Evolutionary conservation across 208 protist species (phyloP), one percentile per base, ranked within the genome.

Genomic region (Acanthamoeba culbertsoni): DNA sequence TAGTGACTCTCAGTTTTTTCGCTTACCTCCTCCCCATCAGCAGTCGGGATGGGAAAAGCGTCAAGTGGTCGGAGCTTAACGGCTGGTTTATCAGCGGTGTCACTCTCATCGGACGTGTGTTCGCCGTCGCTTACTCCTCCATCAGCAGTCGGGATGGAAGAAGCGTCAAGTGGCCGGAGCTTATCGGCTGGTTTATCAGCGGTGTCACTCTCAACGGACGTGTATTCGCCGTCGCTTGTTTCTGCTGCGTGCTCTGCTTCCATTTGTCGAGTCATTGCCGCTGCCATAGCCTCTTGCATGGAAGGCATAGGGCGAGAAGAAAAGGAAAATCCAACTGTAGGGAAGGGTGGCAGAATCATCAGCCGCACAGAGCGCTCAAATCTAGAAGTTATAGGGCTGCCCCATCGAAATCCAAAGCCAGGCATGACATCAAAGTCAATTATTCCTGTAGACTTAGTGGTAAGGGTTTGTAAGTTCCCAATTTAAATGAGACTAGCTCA

Each of bases 301-400:
- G 68, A 77, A n/a, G 68, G 68, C 68, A 77, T 23, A 31, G 68
- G 68, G 37, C 68, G 68, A 86, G 77, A 86, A 7, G 77, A 86
- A 28, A 62, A 86, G 18, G 45, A 35, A 43, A 86, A 86, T 20
- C 77, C 77, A 7, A 86, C 26, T 2, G 31, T 86, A 46, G 77
- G 77, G 45, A 63, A 62, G 28, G 77, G 77, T 6, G 77, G 77
- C 46, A 86, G 31, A 33, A 86, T 86, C 77, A 86, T 86, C 2
- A 62, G 18, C 18, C 77, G 77, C 23, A 86, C 59, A 14, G 77
- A 63, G 7, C 77, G 77, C n/a, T 62, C 46, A 46, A 86, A 86
- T 10, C 77, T 40, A 12, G 42, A 43, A 6, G 77, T 55, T 12
- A 86, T 86, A 12, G 10, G 43, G 28, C 77, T 86, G 28, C 51